Conservation (phyloP, 768 basidiomycete genomes). For the Boletus rufocinnamomeus region DNA sequence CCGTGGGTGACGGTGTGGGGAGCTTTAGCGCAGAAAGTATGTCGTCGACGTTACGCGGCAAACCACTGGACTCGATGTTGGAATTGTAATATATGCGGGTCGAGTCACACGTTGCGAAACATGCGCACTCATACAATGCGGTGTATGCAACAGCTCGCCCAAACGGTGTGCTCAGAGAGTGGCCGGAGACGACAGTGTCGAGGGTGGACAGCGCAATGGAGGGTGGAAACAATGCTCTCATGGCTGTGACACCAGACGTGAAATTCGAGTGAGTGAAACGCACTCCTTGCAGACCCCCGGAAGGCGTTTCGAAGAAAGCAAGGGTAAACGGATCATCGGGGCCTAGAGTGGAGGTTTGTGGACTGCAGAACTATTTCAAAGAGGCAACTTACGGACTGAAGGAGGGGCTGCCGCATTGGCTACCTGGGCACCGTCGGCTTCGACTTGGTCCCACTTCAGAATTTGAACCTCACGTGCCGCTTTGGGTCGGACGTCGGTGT, state of each 20-base stretch:
- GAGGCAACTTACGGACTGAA: conserved; percentile 50
- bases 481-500: conserved; percentile 45
- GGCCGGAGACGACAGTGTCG: conserved; percentile 78
- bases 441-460: conserved; percentile 67
- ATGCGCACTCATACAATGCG: conserved; percentile 72
- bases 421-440: conserved; percentile 59
- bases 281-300: conserved; percentile 57
- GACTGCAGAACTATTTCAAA: background rate
- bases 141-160: conserved; percentile 81
- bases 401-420: conserved; percentile 45
- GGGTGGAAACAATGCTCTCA: conserved; percentile 73
- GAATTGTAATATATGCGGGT: conserved; percentile 50
- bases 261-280: conserved; percentile 82
- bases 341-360: conserved; percentile 8
- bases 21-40: conserved; percentile 48
- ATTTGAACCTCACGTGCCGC: conserved; percentile 57
- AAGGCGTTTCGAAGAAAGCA: conserved; percentile 57
- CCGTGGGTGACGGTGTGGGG: conserved; percentile 72
- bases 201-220: conserved; percentile 65
- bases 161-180: conserved; percentile 72
- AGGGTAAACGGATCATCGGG: conserved; percentile 67
- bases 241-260: conserved; percentile 85
- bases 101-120: conserved; percentile 66
- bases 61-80: conserved; percentile 5
- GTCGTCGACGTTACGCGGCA: conserved; percentile 45